Base-by-base conservation (phyloP, 805 yeast genomes). In the Spathaspora sp. region DNA sequence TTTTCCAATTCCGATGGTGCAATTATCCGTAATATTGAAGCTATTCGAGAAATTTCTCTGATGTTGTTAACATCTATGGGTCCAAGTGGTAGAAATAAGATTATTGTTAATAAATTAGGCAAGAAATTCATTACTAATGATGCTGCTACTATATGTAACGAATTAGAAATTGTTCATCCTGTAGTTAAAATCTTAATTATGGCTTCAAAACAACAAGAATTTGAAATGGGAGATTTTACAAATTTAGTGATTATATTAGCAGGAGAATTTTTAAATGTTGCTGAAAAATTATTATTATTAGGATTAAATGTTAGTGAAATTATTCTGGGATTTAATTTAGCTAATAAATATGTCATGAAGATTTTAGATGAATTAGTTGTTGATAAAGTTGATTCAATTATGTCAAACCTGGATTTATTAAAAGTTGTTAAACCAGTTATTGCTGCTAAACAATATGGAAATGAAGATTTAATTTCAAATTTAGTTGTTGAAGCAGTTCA, bases 201-300 rank as follows among this genome's bases (percentile, higher is more conserved):
- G 97, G 96, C 98, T 18, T 84, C 96, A 12, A 89, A 93, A 67
- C 99, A 94, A 75, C 99, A 94, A 73, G 97, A 94, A 68, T 81
- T 83, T 60, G 99, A 93, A 76, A 87, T 93, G 90, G 99, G 99
- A 54, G 99, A 94, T 70, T 89, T 89, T 62, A 89, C 97, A 20
- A 94, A 93, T 69, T 80, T 92, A 56, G 98, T 94, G 42, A 80
- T 94, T 59, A 82, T 93, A 38, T 79, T 94, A 55, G 97, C 97
- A 23, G 98, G 98, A 50, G 98, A 94, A 68, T 75, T 94, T 52
- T 79, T 94, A 57, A 86, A 83, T 62, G 83, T 88, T 60, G 89
- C 96, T 47, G 97, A 92, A 68, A 89, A 89, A 66, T 76, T 94
- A 58, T 73, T 93, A 52, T 81, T 86, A 7, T 70, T 91, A 57